Base-by-base conservation (phyloP, 495 filamentous ascomycete genomes). In the Lepidopterella palustris region DNA sequence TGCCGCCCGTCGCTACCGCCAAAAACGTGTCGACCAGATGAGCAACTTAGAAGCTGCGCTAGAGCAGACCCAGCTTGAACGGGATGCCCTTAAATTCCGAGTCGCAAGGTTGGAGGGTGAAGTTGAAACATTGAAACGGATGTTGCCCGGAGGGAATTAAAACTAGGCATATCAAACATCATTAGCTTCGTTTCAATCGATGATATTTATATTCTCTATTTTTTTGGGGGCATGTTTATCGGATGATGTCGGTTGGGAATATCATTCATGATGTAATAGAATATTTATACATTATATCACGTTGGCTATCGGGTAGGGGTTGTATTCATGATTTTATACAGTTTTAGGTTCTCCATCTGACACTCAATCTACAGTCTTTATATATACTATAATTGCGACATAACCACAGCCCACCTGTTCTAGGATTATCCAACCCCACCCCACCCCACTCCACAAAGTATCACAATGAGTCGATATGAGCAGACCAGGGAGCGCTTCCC, bases 1-100 rank as follows among this genome's bases (percentile, higher is more conserved):
- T 15, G 71, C 71, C n/a, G 71, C 71, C 25, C 62, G 70, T 3
- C 60, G 69, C 10, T 74, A 74, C 49, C 68, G 71, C 6, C 71
- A 74, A 42, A 68, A 70, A 40, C 70, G 70, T 32, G 60, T 74
- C 13, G 71, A 74, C 53, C 70, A 71, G 23, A 64, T 72, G 24
- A 42, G 55, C 18, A 60, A 61, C 21, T 65, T 74, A 2, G 71
- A 74, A 57, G 57, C 63, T 27, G 60, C 63, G 10, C 60, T 74
- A 8, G 66, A 67, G 27, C 58, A 60, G 32, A 63, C 60, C 25
- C 60, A 61, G 49, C 45, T 39, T 28, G 64, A 67, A 24, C 23
- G 64, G 28, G 64, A 67, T 39, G 60, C 47, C 20, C 40, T 67
- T 6, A 63, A 63, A 35, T 57, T 67, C 11, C 56, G 58, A 20